Evolutionary conservation across 345 rosid genomes (phyloP).

Genomic region (Populus deltoides): DNA sequence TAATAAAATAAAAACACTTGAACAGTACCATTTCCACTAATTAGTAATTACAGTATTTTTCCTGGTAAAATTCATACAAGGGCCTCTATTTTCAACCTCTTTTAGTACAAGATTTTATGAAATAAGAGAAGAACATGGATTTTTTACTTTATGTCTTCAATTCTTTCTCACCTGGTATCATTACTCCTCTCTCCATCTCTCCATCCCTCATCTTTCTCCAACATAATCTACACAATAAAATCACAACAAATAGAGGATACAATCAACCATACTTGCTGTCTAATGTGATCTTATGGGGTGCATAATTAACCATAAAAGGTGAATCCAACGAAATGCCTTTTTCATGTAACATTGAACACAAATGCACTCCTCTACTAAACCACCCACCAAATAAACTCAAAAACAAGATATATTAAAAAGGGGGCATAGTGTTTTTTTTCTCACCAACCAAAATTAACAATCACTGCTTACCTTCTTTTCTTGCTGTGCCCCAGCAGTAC

Average conservation of each 20-base stretch:
- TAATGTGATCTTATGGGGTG: conserved; percentile 23
- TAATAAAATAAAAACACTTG: conserved; percentile 22
- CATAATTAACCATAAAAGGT: conserved; percentile 24
- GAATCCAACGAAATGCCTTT: neutral
- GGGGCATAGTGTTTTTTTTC: neutral
- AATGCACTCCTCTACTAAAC: conserved; percentile 30
- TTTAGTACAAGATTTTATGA: conserved; percentile 39
- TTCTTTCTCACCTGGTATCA: conserved; percentile 58
- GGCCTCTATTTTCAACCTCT: conserved; percentile 12
- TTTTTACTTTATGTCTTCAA: conserved; percentile 15
- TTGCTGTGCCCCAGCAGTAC: neutral
- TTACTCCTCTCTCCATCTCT: conserved; percentile 19
- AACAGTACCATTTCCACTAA: conserved; percentile 49
- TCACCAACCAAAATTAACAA: neutral
- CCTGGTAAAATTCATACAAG: conserved; percentile 22
- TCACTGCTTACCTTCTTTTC: conserved; percentile 13
- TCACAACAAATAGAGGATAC: conserved; percentile 4
- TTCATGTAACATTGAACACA: conserved; percentile 19
- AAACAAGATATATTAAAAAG: neutral
- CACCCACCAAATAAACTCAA: neutral
- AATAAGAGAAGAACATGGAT: conserved; percentile 29
- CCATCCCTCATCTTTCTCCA: conserved; percentile 18
- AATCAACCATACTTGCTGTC: neutral
- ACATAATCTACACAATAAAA: conserved; percentile 24
- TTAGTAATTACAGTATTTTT: conserved; percentile 5